These are phyloP conservation scores for Haplographium delicatum DNA, from an alignment of 495 filamentous ascomycete species.

Conservation along the genomic window DNA sequence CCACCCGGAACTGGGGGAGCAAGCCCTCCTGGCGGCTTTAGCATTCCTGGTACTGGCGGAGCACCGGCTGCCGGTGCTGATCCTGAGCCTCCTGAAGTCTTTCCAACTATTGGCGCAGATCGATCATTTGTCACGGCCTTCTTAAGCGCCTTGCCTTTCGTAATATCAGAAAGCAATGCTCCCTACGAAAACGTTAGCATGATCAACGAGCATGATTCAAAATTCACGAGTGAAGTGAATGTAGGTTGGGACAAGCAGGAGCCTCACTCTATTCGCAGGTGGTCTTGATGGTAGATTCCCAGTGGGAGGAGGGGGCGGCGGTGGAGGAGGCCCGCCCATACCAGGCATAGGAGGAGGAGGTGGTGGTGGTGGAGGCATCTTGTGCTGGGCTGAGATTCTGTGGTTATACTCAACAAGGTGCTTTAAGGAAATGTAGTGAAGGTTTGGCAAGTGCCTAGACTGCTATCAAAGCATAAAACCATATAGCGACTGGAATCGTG, in stretches of 20 bases:
- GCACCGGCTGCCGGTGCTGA: slow-evolving; percentile 60
- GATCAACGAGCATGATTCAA: slow-evolving; percentile 13
- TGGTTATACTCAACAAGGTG: too few species aligned
- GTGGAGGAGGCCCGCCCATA: slow-evolving; percentile 64
- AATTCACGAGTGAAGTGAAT: slow-evolving; percentile 22
- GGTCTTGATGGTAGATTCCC: slow-evolving; percentile 27
- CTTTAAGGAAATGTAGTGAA: too few species aligned
- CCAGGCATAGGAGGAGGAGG: slow-evolving; percentile 54
- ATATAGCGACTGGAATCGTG: too few species aligned
- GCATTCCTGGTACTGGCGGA: slow-evolving; percentile 71
- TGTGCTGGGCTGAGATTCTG: too few species aligned
- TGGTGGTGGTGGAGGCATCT: slow-evolving; percentile 64
- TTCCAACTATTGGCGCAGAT: slow-evolving; percentile 70
- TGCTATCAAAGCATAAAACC: too few species aligned
- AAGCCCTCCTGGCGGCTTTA: slow-evolving; percentile 55
- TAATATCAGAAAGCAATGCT: slow-evolving; percentile 84
- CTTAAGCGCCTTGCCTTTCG: slow-evolving; percentile 73
- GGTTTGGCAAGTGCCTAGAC: too few species aligned
- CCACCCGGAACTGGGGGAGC: slow-evolving; percentile 67
- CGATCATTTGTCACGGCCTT: slow-evolving; percentile 93
- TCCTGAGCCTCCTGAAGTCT: slow-evolving; percentile 45
- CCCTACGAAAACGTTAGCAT: slow-evolving; percentile 47
- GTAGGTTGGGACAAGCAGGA: slow-evolving; percentile 15
- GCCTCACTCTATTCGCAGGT: slow-evolving; percentile 26
- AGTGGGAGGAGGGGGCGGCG: slow-evolving; percentile 64